These are phyloP conservation scores for Alternaria postmessia DNA, from an alignment of 2,329 filamentous ascomycete species.

Conservation along the genomic window DNA sequence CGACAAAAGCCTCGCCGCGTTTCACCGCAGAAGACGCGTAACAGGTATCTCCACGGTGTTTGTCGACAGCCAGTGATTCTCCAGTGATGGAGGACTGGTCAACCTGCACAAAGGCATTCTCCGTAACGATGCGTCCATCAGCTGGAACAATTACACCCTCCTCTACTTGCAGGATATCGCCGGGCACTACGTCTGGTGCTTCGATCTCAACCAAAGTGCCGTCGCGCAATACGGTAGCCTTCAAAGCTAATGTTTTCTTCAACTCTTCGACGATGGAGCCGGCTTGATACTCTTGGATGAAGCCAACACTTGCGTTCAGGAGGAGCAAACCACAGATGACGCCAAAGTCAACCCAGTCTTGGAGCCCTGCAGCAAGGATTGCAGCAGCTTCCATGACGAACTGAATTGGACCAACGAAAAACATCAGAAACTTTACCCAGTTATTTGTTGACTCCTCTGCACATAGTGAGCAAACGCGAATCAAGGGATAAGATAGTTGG, in stretches of 20 bases:
- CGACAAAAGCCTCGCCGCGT: conserved; percentile 84
- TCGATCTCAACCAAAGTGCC: conserved; percentile 79
- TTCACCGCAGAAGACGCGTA: conserved; percentile 90
- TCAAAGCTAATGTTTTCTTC: conserved; percentile 88
- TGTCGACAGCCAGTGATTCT: conserved; percentile 90
- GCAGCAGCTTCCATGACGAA: conserved; percentile 91
- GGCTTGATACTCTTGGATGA: conserved; percentile 88
- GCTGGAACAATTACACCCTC: conserved; percentile 92
- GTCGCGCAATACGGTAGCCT: conserved; percentile 86
- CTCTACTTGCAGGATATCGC: conserved; percentile 88
- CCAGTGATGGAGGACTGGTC: conserved; percentile 93
- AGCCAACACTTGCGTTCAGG: conserved; percentile 86
- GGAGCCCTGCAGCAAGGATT: conserved; percentile 80
- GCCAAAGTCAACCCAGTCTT: conserved; percentile 93
- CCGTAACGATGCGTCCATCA: conserved; percentile 84
- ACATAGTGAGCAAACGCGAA: conserved; percentile 18
- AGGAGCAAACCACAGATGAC: conserved; percentile 85
- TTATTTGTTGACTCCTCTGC: conserved; percentile 84
- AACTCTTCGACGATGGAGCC: conserved; percentile 89
- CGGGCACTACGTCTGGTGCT: conserved; percentile 83
- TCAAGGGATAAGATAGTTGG: background rate
- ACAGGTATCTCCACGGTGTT: conserved; percentile 80
- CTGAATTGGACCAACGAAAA: conserved; percentile 89
- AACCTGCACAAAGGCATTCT: conserved; percentile 85
- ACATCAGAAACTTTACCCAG: conserved; percentile 80